phyloP scores from a whole-genome alignment of 257 asterid genomes.

The Cynanchum wilfordii region DNA sequence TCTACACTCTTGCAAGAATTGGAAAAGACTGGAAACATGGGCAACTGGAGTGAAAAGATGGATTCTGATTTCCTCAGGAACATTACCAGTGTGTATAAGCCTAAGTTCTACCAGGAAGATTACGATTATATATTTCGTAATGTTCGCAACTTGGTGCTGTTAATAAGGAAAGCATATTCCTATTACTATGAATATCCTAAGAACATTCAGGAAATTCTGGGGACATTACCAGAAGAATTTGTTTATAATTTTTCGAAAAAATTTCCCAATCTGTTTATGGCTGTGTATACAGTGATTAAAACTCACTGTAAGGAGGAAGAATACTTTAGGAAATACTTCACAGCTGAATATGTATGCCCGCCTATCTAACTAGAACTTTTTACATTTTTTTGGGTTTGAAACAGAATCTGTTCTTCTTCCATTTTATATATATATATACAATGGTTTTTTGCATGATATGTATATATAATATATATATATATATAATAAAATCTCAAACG shows the following conservation, averaged over 20 bases:
- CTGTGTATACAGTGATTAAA: conserved; percentile 50
- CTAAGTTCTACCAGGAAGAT: conserved; percentile 81
- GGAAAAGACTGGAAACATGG: conserved; percentile 44
- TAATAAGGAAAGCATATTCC: conserved; percentile 65
- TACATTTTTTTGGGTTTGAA: no score
- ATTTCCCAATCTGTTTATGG: conserved; percentile 63
- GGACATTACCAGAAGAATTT: conserved; percentile 76
- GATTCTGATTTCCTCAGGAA: conserved; percentile 55
- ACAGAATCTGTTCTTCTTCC: no score
- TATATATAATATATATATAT: no score
- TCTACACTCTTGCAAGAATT: conserved; percentile 57
- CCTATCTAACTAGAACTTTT: no score
- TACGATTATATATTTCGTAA: no score
- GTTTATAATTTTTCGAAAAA: conserved; percentile 58
- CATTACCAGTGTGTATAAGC: no score
- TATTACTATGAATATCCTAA: conserved; percentile 71
- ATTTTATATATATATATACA: no score
- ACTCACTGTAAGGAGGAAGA: conserved; percentile 58
- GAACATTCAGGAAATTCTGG: conserved; percentile 59
- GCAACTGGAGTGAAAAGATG: conserved; percentile 84
- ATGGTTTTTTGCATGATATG: no score
- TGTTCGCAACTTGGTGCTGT: conserved; percentile 62
- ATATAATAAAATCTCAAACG: no score
- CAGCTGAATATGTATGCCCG: no score
- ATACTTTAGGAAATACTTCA: conserved; percentile 49